Base-by-base conservation (phyloP, 2,329 filamentous ascomycete genomes). In the Emmonsiellopsis sp. region DNA sequence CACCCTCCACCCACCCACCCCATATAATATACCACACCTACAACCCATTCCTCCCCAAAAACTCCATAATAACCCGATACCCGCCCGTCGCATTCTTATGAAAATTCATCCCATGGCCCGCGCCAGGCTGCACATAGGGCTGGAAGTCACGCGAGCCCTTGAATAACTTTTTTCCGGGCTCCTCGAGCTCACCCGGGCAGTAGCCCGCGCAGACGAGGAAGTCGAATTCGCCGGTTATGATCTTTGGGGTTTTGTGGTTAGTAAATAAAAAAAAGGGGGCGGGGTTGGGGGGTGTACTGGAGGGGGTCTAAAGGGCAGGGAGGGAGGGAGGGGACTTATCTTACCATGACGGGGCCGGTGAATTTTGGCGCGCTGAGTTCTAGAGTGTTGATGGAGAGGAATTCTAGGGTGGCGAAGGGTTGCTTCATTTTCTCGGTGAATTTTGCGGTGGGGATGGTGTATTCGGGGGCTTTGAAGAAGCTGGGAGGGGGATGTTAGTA, bases 71-170 rank as follows among this genome's bases (percentile, higher is more conserved):
- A 40, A 62, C 55, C 45, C 65, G 45, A 52, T 59, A 65, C 4
- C 65, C 67, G 11, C 62, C 63, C 5, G 63, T 65, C n/a, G 67
- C 67, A 58, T 71, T 72, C n/a, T 63, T 63, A 46, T 68, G 63
- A 30, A 71, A 57, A 3, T 66, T 61, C 30, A 71, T 58, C 6
- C 60, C 67, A 58, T 72, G 69, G 1, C 69, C 68, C 4, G 67
- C 68, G 50, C 67, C 63, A 5, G 69, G 69, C 56, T 71, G 68
- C 2, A 71, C 57, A 44, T 64, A 61, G 11, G 60, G 57, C 10
- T 62, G 56, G 31, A 69, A 59, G 11, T 58, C 60, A 26, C 32
- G 34, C 40, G 56, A 57, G 2, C 64, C 66, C 13, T 60, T 60
- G 16, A 67, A 64, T 52, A 65, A 71, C 5, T 57, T 56, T n/a